A percentile compares a stretch with the other conserved stretches of the same genome.
Conservation (phyloP, 2,329 filamentous ascomycete species). For the Chaetomium globosum region DNA sequence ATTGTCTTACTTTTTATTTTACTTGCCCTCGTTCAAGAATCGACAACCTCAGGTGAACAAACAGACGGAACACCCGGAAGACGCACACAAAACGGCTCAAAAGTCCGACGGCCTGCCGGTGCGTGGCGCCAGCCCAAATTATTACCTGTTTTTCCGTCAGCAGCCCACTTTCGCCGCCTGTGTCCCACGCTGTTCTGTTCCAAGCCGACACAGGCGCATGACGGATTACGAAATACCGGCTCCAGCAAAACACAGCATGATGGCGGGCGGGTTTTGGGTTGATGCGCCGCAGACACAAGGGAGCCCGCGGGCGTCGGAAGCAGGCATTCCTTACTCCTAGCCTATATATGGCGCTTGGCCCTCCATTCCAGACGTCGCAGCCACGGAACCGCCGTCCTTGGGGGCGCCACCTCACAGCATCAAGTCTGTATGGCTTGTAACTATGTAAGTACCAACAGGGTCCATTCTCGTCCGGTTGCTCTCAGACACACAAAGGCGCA, state of each 20-base stretch:
- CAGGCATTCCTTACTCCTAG: slow-evolving; percentile 31
- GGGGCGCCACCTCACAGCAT: slow-evolving; percentile 22
- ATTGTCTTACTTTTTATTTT: not conserved
- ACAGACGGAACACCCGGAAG: slow-evolving; percentile 8
- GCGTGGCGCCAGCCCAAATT: not conserved
- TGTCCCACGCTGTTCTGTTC: slow-evolving; percentile 23
- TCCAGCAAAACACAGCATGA: slow-evolving; percentile 21
- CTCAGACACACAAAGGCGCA: slow-evolving; percentile 16
- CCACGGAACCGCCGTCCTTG: slow-evolving; percentile 20
- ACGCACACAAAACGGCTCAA: not conserved
- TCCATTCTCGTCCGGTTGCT: slow-evolving; percentile 8
- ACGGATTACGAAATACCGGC: not conserved
- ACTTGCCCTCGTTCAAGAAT: not conserved
- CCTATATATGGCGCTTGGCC: slow-evolving; percentile 30
- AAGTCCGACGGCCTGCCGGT: not conserved
- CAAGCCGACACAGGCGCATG: slow-evolving; percentile 3
- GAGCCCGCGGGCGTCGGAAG: slow-evolving; percentile 28
- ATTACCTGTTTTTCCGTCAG: slow-evolving; percentile 13
- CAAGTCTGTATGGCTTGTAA: not conserved
- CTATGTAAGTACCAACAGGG: not conserved
- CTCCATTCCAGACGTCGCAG: slow-evolving; percentile 30
- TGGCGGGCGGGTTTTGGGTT: slow-evolving; percentile 10
- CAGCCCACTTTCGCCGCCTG: slow-evolving; percentile 8
- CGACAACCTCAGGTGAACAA: not conserved
- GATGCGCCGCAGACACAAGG: slow-evolving; percentile 16